These are phyloP conservation scores for Fomitopsis palustris DNA, from an alignment of 1,284 basidiomycete species.

Conservation along the genomic window DNA sequence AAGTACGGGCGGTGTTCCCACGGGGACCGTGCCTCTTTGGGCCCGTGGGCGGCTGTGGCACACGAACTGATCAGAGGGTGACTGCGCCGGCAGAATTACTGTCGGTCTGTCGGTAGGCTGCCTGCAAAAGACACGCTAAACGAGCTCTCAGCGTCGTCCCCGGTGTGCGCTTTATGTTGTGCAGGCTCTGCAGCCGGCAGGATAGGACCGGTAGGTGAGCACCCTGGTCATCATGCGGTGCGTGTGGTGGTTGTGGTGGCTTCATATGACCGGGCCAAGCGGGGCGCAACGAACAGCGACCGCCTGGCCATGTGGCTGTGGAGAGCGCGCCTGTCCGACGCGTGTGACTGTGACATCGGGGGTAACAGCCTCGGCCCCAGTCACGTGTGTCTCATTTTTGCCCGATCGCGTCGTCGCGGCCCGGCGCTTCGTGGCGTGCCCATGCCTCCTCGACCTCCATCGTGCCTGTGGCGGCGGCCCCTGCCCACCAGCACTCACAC, in stretches of 20 bases:
- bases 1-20: slow-evolving; percentile 6
- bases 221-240: not conserved
- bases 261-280: not conserved
- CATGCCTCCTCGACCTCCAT: slow-evolving; percentile 1
- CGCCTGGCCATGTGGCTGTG: not conserved
- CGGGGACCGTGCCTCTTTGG: slow-evolving; percentile 6
- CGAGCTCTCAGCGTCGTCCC: not conserved
- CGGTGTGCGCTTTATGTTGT: not conserved
- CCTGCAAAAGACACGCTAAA: not conserved
- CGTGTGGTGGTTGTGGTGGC: not conserved
- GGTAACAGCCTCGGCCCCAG: not conserved
- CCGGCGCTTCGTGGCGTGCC: not conserved
- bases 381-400: not conserved
- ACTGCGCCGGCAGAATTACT: slow-evolving; percentile 7
- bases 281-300: not conserved
- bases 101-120: not conserved
- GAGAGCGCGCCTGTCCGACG: not conserved
- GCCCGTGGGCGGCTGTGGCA: slow-evolving; percentile 1
- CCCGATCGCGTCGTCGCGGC: not conserved
- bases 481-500: not conserved
- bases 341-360: not conserved
- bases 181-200: not conserved
- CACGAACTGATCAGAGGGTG: not conserved
- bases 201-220: not conserved
- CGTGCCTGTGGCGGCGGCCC: not conserved